A percentile compares a stretch with the other conserved stretches of the same genome.
phyloP scores from a whole-genome alignment of 257 asterid genomes.

The Nicotiana benthamiana region DNA sequence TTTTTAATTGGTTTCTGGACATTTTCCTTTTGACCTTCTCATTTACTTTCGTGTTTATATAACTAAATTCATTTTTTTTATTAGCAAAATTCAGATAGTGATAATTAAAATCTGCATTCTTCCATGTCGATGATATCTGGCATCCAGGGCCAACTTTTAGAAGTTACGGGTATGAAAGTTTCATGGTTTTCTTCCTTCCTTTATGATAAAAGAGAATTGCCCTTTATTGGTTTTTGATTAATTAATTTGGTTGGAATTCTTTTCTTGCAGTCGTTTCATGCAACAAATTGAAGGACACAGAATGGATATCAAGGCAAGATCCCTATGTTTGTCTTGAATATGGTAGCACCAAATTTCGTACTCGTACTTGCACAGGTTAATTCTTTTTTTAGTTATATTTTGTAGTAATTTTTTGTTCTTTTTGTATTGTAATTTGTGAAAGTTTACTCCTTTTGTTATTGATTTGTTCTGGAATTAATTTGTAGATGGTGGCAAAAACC shows the following conservation, averaged over 20 bases:
- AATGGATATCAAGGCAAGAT: slow-evolving; percentile 96
- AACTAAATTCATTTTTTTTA: background rate
- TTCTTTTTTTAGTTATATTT: background rate
- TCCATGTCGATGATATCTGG: slow-evolving; percentile 72
- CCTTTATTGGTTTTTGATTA: background rate
- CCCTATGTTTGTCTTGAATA: slow-evolving; percentile 87
- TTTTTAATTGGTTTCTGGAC: background rate
- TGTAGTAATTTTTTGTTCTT: background rate
- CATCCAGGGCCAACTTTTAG: slow-evolving; percentile 84
- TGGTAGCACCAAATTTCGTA: slow-evolving; percentile 59
- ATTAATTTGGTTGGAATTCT: background rate
- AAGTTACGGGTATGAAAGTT: slow-evolving; percentile 55
- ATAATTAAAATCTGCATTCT: background rate
- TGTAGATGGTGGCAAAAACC: slow-evolving; percentile 86
- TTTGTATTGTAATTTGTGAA: background rate
- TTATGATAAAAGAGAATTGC: background rate
- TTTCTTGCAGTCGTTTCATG: slow-evolving; percentile 60
- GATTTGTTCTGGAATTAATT: slow-evolving; percentile 1
- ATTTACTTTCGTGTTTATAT: background rate
- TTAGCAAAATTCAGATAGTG: background rate
- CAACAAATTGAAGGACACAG: slow-evolving; percentile 65
- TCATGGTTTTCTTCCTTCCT: background rate
- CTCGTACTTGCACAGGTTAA: slow-evolving; percentile 94
- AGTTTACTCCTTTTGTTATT: background rate
- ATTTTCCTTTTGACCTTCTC: background rate